Evolutionary conservation across 768 basidiomycete genomes (phyloP).

Genomic region (Auricularia sp.): DNA sequence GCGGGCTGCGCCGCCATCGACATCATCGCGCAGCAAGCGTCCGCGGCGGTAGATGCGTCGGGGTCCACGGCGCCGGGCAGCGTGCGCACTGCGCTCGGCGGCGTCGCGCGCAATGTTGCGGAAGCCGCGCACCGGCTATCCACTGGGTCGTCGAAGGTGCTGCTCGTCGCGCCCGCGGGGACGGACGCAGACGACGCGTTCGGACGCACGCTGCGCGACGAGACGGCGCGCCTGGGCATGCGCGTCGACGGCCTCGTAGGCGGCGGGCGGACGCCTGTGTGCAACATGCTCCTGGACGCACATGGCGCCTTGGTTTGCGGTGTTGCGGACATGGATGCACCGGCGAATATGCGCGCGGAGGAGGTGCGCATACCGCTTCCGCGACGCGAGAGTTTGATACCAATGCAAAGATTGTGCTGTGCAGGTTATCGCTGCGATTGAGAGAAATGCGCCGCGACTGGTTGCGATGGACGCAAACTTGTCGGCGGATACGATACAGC

Average conservation of each 20-base stretch:
- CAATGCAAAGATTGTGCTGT: background rate
- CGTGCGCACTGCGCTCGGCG: conserved; percentile 66
- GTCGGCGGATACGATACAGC: conserved; percentile 38
- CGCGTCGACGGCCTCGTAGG: conserved; percentile 65
- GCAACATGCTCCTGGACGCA: conserved; percentile 73
- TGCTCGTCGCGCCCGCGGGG: conserved; percentile 74
- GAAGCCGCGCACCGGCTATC: conserved; percentile 73
- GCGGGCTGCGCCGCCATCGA: conserved; percentile 87
- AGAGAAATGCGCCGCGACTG: conserved; percentile 39
- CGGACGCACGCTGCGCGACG: conserved; percentile 52
- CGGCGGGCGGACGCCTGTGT: conserved; percentile 58
- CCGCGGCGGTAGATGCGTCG: conserved; percentile 20
- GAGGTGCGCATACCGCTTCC: conserved; percentile 27
- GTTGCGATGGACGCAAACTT: conserved; percentile 75
- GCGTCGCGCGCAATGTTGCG: conserved; percentile 91
- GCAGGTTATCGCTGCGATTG: conserved; percentile 45
- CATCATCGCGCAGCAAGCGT: conserved; percentile 49
- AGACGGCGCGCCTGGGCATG: conserved; percentile 58
- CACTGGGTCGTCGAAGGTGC: conserved; percentile 23
- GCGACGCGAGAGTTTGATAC: background rate
- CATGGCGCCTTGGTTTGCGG: conserved; percentile 69
- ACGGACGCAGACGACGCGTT: conserved; percentile 74
- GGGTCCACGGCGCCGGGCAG: conserved; percentile 74
- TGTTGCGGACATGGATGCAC: conserved; percentile 82
- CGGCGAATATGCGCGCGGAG: conserved; percentile 38